Base-by-base conservation (phyloP, 192 early-diverging fungal genomes). In the Gaertneriomyces semiglobifer region DNA sequence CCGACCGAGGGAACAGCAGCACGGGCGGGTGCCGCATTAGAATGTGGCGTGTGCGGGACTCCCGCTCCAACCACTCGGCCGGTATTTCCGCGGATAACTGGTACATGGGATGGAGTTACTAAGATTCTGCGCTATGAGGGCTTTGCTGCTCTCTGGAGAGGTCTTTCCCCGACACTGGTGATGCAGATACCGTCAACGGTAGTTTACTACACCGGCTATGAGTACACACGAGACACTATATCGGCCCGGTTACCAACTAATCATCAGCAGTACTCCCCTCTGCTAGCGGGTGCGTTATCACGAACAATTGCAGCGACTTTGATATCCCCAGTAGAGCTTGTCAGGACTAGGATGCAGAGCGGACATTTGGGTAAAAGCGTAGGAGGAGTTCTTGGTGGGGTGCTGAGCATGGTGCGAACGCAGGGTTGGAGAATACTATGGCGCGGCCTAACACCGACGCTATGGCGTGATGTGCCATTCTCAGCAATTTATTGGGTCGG, bases 401-500 rank as follows among this genome's bases (percentile, higher is more conserved):
- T 93, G 2, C 61, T 70, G 41, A 65, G 58, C 0, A 92, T 93
- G 84, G 83, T 88, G 3, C 54, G 72, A n/a, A 43, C 62, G 1
- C 70, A 80, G 53, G 95, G 93, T 0, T 44, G 80, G 16, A 47
- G 74, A 12, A 80, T 88, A 0, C 76, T 98, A 38, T 98, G 91
- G 91, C 79, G 92, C 42, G 96, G 96, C 1, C 76, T 98, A 10
- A 81, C 80, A 7, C 89, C 94, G 12, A 95, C 93, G 2, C 73
- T 98, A 39, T 89, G 89, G 88, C 82, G 96, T n/a, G 96, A 98
- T 75, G 93, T 94, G 16, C 95, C 95, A 0, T 98, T 98, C 68
- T 93, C 66, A 45, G 93, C 89, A 0, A 81, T 95, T n/a, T 96
- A 96, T 74, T 98, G 95, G 95, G 81, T 88, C 65, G 84, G 85